Base-by-base conservation (phyloP, 129 eudicot genomes). In the Chrysanthemum lavandulifolium region DNA sequence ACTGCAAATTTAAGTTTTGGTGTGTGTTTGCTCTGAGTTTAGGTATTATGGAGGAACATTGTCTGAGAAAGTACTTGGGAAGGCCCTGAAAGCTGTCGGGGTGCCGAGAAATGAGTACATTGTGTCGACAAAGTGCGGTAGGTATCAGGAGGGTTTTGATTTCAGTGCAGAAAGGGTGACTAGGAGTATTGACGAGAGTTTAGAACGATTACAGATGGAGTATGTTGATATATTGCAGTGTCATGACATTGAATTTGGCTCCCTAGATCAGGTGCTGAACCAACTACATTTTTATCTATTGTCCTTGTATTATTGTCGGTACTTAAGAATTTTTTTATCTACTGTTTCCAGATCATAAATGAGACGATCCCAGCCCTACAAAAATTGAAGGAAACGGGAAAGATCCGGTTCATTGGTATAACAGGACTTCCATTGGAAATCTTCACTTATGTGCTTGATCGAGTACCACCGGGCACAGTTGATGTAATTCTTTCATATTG, bases 341-440 rank as follows among this genome's bases (percentile, higher is more conserved):
- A 25, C 12, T 1, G 16, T 48, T 56, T 14, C n/a, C 82, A 94
- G 99, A 88, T 94, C 68, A 84, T 94, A 76, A 90, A 77, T 19
- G 99, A 94, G 82, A 94, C 97, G 27, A 82, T 94, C 63, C 99
- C 99, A 10, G 99, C 99, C 33, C 96, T 94, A 67, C 87, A 81
- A 47, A 90, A 90, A 74, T 53, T 94, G 31, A 94, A 90, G 61
- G 87, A 90, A 78, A 66, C 91, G 0, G 97, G 99, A 65, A 94
- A 94, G 85, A 82, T 85, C 48, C 80, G 88, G 72, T 94, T 90
- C 83, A 88, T 94, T 65, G 96, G 99, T 76, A 94, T 94, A 79
- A 94, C 99, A 10, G 99, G 97, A 79, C 97, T 94, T 78, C 99
- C 99, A 6, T 78, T 94, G 71, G 94, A 53, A 15, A 71, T 94